Conservation (phyloP, 2,329 filamentous ascomycete species). For the Fusarium sp. region DNA sequence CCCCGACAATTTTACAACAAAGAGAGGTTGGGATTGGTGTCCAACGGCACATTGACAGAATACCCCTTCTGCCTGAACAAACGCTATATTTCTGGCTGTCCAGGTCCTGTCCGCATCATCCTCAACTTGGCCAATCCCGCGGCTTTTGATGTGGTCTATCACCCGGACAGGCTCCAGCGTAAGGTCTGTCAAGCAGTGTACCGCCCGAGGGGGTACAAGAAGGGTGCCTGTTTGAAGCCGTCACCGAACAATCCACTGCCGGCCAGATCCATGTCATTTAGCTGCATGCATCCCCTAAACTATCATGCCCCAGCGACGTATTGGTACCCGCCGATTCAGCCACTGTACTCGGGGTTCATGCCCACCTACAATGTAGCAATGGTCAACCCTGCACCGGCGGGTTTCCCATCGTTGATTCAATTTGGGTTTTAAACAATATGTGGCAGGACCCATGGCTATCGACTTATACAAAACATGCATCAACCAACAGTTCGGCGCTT, state of each 20-base stretch:
- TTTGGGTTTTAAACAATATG: background rate
- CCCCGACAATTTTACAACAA: slow-evolving; percentile 13
- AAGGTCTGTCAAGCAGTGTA: slow-evolving; percentile 2
- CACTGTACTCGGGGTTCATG: background rate
- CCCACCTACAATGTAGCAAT: background rate
- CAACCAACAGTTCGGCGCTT: too few species aligned
- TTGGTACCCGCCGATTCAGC: background rate
- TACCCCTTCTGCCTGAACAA: slow-evolving; percentile 24
- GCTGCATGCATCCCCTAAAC: background rate
- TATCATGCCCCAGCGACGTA: background rate
- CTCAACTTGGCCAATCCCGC: background rate
- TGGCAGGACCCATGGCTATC: too few species aligned
- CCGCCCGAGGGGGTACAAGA: slow-evolving; percentile 18
- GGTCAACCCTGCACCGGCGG: background rate
- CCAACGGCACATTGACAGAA: slow-evolving; percentile 14
- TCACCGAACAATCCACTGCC: background rate
- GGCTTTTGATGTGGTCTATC: slow-evolving; percentile 16
- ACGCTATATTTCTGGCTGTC: background rate
- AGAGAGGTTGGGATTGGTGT: background rate
- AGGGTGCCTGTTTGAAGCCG: background rate
- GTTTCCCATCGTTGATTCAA: background rate
- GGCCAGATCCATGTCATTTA: background rate
- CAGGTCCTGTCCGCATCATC: slow-evolving; percentile 21
- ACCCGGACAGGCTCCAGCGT: background rate
- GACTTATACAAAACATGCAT: too few species aligned